Evolutionary conservation across 2,329 filamentous ascomycete genomes (phyloP).

Genomic region (Exophiala aquamarina): DNA sequence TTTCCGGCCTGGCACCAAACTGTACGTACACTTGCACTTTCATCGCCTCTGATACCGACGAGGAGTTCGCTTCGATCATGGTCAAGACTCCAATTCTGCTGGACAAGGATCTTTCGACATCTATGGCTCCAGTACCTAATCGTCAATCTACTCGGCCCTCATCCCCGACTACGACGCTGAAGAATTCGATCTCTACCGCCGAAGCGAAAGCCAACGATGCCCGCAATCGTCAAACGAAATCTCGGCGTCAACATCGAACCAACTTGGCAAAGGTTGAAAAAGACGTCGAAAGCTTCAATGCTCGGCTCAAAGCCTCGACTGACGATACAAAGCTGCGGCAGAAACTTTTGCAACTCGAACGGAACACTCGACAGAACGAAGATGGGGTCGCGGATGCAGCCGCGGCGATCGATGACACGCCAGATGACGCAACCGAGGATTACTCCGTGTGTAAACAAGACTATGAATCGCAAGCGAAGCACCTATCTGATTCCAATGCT

Average conservation of each 20-base stretch:
- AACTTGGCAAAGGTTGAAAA: slow-evolving; percentile 58
- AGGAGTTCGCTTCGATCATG: slow-evolving; percentile 60
- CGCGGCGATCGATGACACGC: slow-evolving; percentile 58
- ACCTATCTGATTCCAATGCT: slow-evolving; percentile 50
- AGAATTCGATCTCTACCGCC: slow-evolving; percentile 63
- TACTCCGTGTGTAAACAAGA: slow-evolving; percentile 53
- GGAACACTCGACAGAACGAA: slow-evolving; percentile 64
- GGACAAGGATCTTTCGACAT: slow-evolving; percentile 58
- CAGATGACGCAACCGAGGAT: slow-evolving; percentile 55
- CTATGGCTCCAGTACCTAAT: slow-evolving; percentile 46
- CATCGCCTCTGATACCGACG: slow-evolving; percentile 55
- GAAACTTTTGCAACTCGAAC: slow-evolving; percentile 60
- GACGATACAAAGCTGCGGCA: slow-evolving; percentile 64
- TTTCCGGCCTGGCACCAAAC: slow-evolving; percentile 63
- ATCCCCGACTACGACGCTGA: slow-evolving; percentile 64
- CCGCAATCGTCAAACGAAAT: slow-evolving; percentile 58
- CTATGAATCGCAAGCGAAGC: slow-evolving; percentile 56
- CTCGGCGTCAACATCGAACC: slow-evolving; percentile 62
- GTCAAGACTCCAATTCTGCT: slow-evolving; percentile 62
- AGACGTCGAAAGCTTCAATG: slow-evolving; percentile 60
- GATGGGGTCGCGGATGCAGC: slow-evolving; percentile 59
- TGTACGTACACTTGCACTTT: slow-evolving; percentile 66
- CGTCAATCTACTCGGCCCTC: slow-evolving; percentile 62
- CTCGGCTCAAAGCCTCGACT: slow-evolving; percentile 59
- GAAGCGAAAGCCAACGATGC: slow-evolving; percentile 61